Percentiles rank a stretch among this genome's conserved stretches.
These are phyloP conservation scores for Coemansia sp. DNA, from an alignment of 192 early-diverging fungal genomes.

Conservation along the genomic window DNA sequence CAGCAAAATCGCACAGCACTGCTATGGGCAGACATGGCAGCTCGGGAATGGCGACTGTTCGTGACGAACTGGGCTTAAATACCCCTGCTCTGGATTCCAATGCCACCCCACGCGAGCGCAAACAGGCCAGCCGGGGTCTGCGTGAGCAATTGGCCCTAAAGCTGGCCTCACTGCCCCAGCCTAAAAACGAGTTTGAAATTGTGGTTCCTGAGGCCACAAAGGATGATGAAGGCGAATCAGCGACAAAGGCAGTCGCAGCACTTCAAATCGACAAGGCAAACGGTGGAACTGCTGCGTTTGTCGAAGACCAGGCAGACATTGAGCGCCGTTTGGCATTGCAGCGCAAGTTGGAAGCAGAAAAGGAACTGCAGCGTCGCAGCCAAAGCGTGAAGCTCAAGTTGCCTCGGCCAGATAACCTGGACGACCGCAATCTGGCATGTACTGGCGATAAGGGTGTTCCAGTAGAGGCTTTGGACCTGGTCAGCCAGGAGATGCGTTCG, in stretches of 20 bases:
- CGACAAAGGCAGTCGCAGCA: conserved; percentile 16
- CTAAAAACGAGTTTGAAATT: conserved; percentile 92
- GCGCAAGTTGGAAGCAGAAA: conserved; percentile 54
- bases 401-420: conserved; percentile 62
- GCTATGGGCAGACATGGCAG: conserved; percentile 14
- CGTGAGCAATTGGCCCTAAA: conserved; percentile 70
- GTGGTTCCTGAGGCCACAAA: conserved; percentile 66
- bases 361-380: conserved; percentile 59
- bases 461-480: conserved; percentile 54
- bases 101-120: conserved; percentile 71
- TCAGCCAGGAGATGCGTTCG: conserved; percentile 69
- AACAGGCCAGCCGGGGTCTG: conserved; percentile 43
- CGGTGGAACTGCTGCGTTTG: conserved; percentile 11
- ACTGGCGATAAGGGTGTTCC: conserved; percentile 21
- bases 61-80: conserved; percentile 66
- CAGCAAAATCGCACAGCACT: conserved; percentile 19
- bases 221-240: conserved; percentile 17
- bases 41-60: conserved; percentile 61
- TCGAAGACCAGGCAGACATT: conserved; percentile 76
- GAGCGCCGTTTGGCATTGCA: conserved; percentile 57
- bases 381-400: conserved; percentile 73
- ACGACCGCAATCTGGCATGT: conserved; percentile 14
- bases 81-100: conserved; percentile 36
- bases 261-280: conserved; percentile 1
- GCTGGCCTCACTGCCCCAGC: conserved; percentile 73